Conservation (phyloP, 768 basidiomycete genomes). For the Rhodotorula babjevae region DNA sequence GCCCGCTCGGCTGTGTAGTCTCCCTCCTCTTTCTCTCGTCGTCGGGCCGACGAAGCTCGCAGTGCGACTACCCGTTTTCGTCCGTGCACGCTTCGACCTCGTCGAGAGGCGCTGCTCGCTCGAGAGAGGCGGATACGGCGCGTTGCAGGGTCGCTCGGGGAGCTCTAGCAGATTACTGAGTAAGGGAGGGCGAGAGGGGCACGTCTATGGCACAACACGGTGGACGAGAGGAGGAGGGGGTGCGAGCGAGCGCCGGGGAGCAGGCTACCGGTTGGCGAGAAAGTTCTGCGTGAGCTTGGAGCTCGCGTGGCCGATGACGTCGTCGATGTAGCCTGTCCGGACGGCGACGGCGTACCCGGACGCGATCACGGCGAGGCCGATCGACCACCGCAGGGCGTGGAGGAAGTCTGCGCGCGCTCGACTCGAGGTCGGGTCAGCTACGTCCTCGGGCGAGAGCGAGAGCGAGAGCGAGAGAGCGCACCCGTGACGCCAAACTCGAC, state of each 20-base stretch:
- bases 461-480: not conserved
- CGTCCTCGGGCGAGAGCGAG: too few species aligned
- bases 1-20: not conserved
- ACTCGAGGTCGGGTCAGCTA: too few species aligned
- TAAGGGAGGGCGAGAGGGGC: not conserved
- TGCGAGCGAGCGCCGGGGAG: too few species aligned
- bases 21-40: too few species aligned
- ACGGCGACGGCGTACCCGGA: slow-evolving; percentile 8
- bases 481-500: slow-evolving; percentile 20
- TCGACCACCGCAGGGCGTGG: slow-evolving; percentile 24
- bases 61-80: not conserved
- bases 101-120: too few species aligned
- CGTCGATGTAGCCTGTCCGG: not conserved
- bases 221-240: not conserved
- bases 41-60: not conserved
- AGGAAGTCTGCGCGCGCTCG: slow-evolving; percentile 3
- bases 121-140: not conserved
- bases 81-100: not conserved
- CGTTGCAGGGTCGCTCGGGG: too few species aligned
- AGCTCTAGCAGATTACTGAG: too few species aligned
- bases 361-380: slow-evolving; percentile 14
- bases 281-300: not conserved
- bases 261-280: not conserved
- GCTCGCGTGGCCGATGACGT: slow-evolving; percentile 7
- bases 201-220: not conserved